Evolutionary conservation across 805 yeast species (phyloP), one percentile per base, ranked within the genome.

Genomic region (Candida manassasensis): DNA sequence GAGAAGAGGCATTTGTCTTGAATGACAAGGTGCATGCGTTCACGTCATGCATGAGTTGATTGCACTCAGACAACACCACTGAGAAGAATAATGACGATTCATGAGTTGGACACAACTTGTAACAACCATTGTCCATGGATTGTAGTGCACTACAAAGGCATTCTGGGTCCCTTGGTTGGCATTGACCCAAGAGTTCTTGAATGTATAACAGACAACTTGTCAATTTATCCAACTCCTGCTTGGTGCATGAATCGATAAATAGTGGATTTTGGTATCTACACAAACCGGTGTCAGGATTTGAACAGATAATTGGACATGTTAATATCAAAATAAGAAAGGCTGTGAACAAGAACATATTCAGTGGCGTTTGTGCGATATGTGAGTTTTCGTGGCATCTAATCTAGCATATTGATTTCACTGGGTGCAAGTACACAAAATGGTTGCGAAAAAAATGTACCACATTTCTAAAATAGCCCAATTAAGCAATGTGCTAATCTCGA

Each of bases 101-200:
- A 37, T 68, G 66, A 19, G 68, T 68, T 15, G 73, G 73, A 47
- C 78, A 73, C 40, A 73, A 53, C 12, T 63, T 66, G 48, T 67
- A 70, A 46, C 79, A 73, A 26, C 59, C 61, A 31, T 55, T 55
- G 25, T 63, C 58, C 55, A 73, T 61, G 35, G 67, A 63, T 49
- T 73, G 78, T 22, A 74, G 56, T 7, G 79, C 77, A 51, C 78
- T 72, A 42, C 79, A 73, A 42, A 72, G 77, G 51, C 79, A 74
- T 1, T 76, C 77, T 42, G 71, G 54, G 52, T 73, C 79, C 45
- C 69, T 70, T 4, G 77, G 68, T 43, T 70, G 67, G 46, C 79
- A 74, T 37, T 62, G 71, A 43, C 71, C 75, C 40, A 73, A 56
- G 41, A 57, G 68, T 19, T 57, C 45, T 27, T 73, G 53, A 10